phyloP scores from a whole-genome alignment of 768 basidiomycete genomes.

The Thelephora aurantiotincta region DNA sequence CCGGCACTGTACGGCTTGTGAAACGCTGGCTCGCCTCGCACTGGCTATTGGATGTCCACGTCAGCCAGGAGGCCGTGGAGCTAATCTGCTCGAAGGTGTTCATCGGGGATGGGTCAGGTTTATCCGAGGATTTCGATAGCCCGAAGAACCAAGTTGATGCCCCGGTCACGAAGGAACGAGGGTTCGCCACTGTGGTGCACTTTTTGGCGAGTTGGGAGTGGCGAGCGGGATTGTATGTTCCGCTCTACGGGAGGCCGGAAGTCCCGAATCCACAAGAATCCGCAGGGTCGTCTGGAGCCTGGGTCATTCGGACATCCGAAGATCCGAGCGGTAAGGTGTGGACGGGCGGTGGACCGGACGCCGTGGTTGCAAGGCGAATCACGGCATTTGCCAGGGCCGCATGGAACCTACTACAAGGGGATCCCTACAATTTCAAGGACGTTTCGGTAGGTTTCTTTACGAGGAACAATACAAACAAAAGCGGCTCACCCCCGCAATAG shows the following conservation, averaged over 20 bases:
- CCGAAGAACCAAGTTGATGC: conserved; percentile 26
- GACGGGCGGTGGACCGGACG: conserved; percentile 54
- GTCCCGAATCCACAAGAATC: conserved; percentile 8
- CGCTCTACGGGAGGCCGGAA: conserved; percentile 36
- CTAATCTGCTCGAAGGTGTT: conserved; percentile 74
- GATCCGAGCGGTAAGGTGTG: conserved; percentile 67
- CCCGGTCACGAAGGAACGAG: conserved; percentile 67
- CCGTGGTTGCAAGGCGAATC: conserved; percentile 61
- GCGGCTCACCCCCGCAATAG: conserved; percentile 14
- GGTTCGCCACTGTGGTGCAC: conserved; percentile 60
- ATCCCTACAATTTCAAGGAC: conserved; percentile 34
- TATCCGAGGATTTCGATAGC: conserved; percentile 8
- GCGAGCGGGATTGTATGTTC: conserved; percentile 60
- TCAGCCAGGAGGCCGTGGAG: conserved; percentile 73
- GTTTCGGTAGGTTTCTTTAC: conserved; percentile 35
- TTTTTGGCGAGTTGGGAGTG: conserved; percentile 78
- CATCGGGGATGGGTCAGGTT: conserved; percentile 31
- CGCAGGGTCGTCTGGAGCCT: conserved; percentile 30
- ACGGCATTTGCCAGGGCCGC: conserved; percentile 65
- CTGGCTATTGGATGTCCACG: conserved; percentile 64
- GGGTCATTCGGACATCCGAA: conserved; percentile 68
- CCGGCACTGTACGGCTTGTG: conserved; percentile 73
- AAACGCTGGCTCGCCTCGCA: conserved; percentile 92
- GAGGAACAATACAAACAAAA: not conserved
- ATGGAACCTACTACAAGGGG: conserved; percentile 38